Evolutionary conservation across 23 red algal species (phyloP), one percentile per base, ranked within the genome.

Genomic region (Gracilaria gracilis): DNA sequence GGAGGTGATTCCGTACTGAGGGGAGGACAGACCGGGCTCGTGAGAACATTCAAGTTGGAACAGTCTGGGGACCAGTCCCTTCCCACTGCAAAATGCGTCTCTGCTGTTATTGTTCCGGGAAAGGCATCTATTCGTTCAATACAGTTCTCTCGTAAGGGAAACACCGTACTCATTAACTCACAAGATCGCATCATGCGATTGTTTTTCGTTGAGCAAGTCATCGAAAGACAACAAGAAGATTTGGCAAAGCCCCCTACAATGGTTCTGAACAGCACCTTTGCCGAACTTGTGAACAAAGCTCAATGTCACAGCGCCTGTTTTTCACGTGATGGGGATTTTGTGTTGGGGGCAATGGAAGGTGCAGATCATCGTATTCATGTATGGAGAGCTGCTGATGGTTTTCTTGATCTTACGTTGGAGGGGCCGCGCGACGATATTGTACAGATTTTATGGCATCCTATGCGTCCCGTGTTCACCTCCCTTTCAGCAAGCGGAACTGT

Each of bases 341-440:
- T 95, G 32, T 57, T 95, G 11, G 91, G 80, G 13, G 93, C 50
- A 5, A 81, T 86, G 76, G 74, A 83, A 32, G 81, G 84, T 5
- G 48, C 93, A 48, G 75, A 85, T 33, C 95, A 96, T 75, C 83
- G 86, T 13, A 91, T 96, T 42, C 77, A 92, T 57, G 88, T 96
- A 15, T 91, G 85, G 95, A 57, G 95, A 57, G 73, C 74, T 47
- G 54, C 74, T 24, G 95, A 92, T 32, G 88, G 88, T 8, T 81
- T 94, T 55, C 67, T 93, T 20, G 95, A 97, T 51, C 61, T 80
- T 20, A 93, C 90, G 2, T 61, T 97, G 48, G 95, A 92, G 50
- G 95, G 95, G 14, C 88, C 95, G 21, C 61, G 79, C 40, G 95
- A 94, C 32, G 40, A 65, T 29, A 69, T 97, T 12, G 57, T 59